These are phyloP conservation scores for Globisporangium iwayamae DNA, from an alignment of 352 stramenopile species.

Conservation along the genomic window DNA sequence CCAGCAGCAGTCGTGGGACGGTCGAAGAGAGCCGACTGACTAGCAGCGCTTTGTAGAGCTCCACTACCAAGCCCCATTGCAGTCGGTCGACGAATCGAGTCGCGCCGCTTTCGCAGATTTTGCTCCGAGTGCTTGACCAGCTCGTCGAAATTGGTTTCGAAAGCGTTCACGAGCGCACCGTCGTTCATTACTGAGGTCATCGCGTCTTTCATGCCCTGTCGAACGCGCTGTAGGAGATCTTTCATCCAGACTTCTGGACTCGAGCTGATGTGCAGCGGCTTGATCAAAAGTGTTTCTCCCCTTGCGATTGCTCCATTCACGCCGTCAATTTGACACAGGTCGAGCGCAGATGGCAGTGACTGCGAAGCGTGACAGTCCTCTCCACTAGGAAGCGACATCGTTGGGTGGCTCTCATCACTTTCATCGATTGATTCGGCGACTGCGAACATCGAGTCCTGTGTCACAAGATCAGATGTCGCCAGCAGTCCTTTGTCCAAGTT, in stretches of 20 bases:
- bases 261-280: slow-evolving; percentile 34
- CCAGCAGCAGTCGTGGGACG: not conserved
- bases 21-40: not conserved
- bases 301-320: slow-evolving; percentile 24
- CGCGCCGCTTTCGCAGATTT: slow-evolving; percentile 2
- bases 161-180: slow-evolving; percentile 31
- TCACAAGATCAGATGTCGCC: not conserved
- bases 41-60: not conserved
- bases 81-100: slow-evolving; percentile 6
- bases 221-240: slow-evolving; percentile 42
- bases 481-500: not conserved
- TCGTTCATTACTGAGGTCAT: slow-evolving; percentile 29
- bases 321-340: slow-evolving; percentile 36
- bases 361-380: not conserved
- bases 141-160: slow-evolving; percentile 45
- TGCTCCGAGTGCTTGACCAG: slow-evolving; percentile 22
- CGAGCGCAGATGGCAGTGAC: not conserved
- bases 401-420: not conserved
- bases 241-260: slow-evolving; percentile 69
- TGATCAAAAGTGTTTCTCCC: slow-evolving; percentile 37
- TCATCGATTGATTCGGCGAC: slow-evolving; percentile 14
- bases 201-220: slow-evolving; percentile 31
- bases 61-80: not conserved
- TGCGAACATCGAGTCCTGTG: slow-evolving; percentile 4
- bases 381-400: not conserved